Percentiles rank a stretch among this genome's conserved stretches.
Evolutionary conservation across 192 early-diverging fungal species (phyloP).

Genomic region (Pecoramyces ruminantium): DNA sequence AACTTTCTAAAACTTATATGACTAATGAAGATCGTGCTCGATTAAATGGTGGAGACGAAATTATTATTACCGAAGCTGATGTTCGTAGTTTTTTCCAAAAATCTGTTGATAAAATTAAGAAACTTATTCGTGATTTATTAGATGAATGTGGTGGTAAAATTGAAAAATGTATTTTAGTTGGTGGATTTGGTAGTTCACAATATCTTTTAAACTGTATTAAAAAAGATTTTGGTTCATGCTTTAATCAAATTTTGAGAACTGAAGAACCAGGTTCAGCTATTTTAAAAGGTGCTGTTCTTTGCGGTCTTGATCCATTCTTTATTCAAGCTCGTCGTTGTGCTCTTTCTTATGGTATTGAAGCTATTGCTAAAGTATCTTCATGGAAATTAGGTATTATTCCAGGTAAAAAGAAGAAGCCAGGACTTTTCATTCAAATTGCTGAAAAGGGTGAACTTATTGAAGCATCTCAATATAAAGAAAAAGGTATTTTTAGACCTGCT

Average conservation of each 20-base stretch:
- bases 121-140: neutral
- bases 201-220: neutral
- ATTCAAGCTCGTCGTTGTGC: neutral
- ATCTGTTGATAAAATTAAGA: neutral
- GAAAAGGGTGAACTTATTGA: neutral
- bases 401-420: neutral
- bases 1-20: neutral
- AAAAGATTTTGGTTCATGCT: neutral
- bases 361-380: neutral
- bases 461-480: neutral
- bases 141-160: neutral
- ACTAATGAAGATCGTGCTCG: neutral
- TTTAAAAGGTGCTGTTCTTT: slow-evolving; percentile 2
- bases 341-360: neutral
- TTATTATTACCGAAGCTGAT: neutral
- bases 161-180: neutral
- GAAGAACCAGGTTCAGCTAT: neutral
- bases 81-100: neutral
- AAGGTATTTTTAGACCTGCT: neutral
- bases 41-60: neutral
- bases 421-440: neutral
- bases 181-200: neutral
- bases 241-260: neutral
- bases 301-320: neutral
- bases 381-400: neutral